Evolutionary conservation across 2,329 filamentous ascomycete species (phyloP), one percentile per base, ranked within the genome.

Genomic region (Monilinia vaccinii-corymbosi): DNA sequence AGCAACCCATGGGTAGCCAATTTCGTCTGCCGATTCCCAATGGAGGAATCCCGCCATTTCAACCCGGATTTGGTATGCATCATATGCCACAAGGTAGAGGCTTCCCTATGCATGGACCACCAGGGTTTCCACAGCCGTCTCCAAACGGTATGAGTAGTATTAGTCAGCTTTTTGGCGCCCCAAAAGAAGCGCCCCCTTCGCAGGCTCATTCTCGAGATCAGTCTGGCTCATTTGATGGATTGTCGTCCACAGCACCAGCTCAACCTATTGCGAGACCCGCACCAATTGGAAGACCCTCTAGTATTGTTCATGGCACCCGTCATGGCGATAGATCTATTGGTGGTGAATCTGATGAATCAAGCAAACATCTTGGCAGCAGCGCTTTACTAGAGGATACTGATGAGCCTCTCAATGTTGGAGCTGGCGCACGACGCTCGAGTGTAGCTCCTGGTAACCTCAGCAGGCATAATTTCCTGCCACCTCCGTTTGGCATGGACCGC

Each of bases 271-370:
- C 87, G 49, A 83, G 91, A 58, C 93, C 92, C 31, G 84, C 89
- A 28, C 93, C 93, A 0, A 97, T 97, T 64, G 90, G 93, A 63
- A 83, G 91, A 38, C 93, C 94, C 0, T 86, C 86, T 18, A 96
- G 91, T 71, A 83, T 83, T 28, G 80, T 79, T 18, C 79, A 81
- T 50, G 81, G 80, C 16, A 79, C 78, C 48, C 75, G 76, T 23
- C 69, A 53, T 44, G 71, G 74, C 34, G 71, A 75, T 42, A 53
- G 48, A 11, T 16, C 34, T 14, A 71, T 64, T 50, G 69, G 79
- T 31, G 75, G 77, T 32, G 85, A 87, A 60, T 77, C 91, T 23
- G 90, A 93, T 59, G 83, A 89, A 52, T 76, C 89, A 58, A 87
- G 85, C 63, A 83, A 87, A 62, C 91, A 94, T 67, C 79, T 99